Conservation (phyloP, 805 yeast genomes). For the Kazachstania martiniae region DNA sequence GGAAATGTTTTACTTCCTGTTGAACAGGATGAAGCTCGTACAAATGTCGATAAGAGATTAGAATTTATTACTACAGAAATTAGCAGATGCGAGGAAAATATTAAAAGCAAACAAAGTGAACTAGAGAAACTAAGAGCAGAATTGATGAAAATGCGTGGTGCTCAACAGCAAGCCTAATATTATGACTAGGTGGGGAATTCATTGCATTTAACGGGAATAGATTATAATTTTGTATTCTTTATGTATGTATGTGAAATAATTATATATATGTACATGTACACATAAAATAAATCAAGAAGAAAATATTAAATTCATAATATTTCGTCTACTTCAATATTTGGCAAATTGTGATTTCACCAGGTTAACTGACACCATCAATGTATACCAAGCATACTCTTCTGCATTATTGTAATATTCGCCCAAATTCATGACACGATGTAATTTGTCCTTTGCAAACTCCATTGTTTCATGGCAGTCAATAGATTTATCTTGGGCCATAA, state of each 20-base stretch:
- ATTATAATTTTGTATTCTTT: neutral
- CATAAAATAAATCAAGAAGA: too few relatives aligned
- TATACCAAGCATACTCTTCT: constrained; percentile 72
- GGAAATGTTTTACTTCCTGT: constrained; percentile 92
- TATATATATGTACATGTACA: neutral
- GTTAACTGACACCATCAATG: constrained; percentile 49
- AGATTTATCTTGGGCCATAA: constrained; percentile 68
- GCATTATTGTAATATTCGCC: constrained; percentile 53
- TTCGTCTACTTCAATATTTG: too few relatives aligned
- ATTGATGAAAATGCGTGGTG: constrained; percentile 40
- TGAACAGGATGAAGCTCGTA: constrained; percentile 68
- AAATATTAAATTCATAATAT: too few relatives aligned
- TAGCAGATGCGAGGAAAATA: constrained; percentile 59
- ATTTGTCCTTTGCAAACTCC: constrained; percentile 50
- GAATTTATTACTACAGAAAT: constrained; percentile 81
- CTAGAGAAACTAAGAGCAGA: constrained; percentile 52
- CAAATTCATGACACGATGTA: constrained; percentile 40
- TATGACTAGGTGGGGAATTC: too few relatives aligned
- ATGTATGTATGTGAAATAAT: neutral
- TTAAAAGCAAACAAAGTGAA: constrained; percentile 42
- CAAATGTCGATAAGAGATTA: constrained; percentile 78
- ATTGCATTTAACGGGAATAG: too few relatives aligned
- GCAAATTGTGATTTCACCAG: constrained; percentile 59
- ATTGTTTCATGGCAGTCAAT: constrained; percentile 44
- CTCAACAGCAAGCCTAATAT: too few relatives aligned